phyloP scores from a whole-genome alignment of 208 protist genomes.

The Phytomonas sp. region DNA sequence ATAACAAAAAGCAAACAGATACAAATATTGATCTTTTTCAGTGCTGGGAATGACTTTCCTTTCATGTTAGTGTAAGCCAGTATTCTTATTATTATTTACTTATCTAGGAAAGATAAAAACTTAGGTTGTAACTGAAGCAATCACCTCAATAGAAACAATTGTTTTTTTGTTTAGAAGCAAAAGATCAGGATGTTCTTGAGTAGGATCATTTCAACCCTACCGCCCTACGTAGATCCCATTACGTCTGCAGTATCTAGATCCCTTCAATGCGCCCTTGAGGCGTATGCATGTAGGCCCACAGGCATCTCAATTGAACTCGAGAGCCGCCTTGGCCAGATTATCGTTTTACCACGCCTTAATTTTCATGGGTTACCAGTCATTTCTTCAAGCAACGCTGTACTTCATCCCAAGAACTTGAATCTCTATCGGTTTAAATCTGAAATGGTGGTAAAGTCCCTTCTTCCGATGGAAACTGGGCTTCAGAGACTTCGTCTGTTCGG shows the following conservation, averaged over 20 bases:
- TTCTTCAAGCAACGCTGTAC: slow-evolving; percentile 23
- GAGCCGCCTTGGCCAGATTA: slow-evolving; percentile 40
- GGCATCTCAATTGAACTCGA: slow-evolving; percentile 39
- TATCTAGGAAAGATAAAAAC: neutral
- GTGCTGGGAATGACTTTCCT: neutral
- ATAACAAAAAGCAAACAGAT: slow-evolving; percentile 12
- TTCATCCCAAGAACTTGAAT: slow-evolving; percentile 15
- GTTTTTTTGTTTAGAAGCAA: neutral
- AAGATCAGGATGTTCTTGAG: neutral
- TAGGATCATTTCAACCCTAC: slow-evolving; percentile 5
- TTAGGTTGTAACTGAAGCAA: neutral
- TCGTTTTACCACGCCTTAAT: slow-evolving; percentile 14
- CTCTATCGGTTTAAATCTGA: slow-evolving; percentile 19
- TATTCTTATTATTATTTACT: slow-evolving; percentile 9
- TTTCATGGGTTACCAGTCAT: slow-evolving; percentile 24
- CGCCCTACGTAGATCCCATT: slow-evolving; percentile 45
- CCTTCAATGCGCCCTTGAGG: slow-evolving; percentile 29
- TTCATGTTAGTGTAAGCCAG: neutral
- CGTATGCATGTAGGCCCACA: slow-evolving; percentile 23
- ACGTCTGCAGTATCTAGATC: slow-evolving; percentile 19
- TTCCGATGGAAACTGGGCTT: slow-evolving; percentile 14
- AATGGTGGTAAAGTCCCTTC: neutral
- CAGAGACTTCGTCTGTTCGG: neutral
- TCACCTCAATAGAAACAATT: neutral
- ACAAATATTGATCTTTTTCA: slow-evolving; percentile 2